Evolutionary conservation across 768 basidiomycete species (phyloP).

Genomic region (Lactifluus subvellereus): DNA sequence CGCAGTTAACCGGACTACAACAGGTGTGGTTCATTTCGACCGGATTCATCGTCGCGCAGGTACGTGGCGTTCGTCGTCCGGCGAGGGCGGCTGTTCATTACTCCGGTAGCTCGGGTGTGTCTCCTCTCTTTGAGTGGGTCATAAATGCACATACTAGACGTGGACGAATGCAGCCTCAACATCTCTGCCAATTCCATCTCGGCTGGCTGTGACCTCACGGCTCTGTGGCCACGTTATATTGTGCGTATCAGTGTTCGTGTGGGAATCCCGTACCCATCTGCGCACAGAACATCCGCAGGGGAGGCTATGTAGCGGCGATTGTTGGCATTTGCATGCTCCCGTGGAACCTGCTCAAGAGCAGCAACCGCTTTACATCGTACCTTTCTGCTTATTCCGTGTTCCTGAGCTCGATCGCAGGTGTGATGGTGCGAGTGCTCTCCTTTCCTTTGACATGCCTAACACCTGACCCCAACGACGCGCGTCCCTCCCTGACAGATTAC

Average conservation of each 20-base stretch:
- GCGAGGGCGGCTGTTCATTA: neutral
- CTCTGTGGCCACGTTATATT: slow-evolving; percentile 71
- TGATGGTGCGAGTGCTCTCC: slow-evolving; percentile 49
- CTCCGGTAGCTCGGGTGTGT: slow-evolving; percentile 25
- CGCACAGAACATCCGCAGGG: slow-evolving; percentile 69
- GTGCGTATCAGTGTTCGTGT: slow-evolving; percentile 33
- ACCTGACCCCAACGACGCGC: neutral
- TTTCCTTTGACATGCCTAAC: neutral
- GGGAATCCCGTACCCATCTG: neutral
- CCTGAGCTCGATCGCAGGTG: slow-evolving; percentile 73
- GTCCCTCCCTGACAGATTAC: slow-evolving; percentile 44
- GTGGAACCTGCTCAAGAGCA: slow-evolving; percentile 69
- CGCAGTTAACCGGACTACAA: slow-evolving; percentile 21
- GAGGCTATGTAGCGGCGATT: slow-evolving; percentile 76
- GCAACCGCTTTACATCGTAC: slow-evolving; percentile 74
- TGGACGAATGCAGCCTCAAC: slow-evolving; percentile 47
- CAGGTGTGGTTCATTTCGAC: slow-evolving; percentile 75
- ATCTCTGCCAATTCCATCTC: slow-evolving; percentile 80
- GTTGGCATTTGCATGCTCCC: slow-evolving; percentile 72
- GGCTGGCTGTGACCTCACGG: slow-evolving; percentile 78
- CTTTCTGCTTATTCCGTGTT: slow-evolving; percentile 79
- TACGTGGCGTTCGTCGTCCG: slow-evolving; percentile 23
- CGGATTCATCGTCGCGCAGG: slow-evolving; percentile 75
- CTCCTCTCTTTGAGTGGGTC: neutral
- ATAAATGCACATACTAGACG: slow-evolving; percentile 5